Conservation (phyloP, 148 eudicot species). For the Limonium bicolor region DNA sequence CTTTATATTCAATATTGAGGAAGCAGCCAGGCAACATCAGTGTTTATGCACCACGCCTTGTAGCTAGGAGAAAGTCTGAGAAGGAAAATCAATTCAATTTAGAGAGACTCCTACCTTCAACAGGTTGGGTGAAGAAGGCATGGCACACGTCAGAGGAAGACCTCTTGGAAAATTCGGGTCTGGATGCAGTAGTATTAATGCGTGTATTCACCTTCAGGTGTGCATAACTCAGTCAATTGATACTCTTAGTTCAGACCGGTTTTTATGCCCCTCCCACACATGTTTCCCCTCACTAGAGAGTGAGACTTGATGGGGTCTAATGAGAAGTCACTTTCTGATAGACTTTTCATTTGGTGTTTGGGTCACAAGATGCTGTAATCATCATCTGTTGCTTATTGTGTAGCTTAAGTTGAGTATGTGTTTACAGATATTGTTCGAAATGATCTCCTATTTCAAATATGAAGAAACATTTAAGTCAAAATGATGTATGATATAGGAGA, state of each 20-base stretch:
- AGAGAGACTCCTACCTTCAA: slow-evolving; percentile 36
- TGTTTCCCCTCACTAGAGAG: no score
- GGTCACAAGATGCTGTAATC: not conserved
- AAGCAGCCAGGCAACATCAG: slow-evolving; percentile 44
- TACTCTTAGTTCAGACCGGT: not conserved
- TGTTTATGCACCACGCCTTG: slow-evolving; percentile 42
- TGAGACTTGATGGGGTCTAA: no score
- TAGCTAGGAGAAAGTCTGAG: slow-evolving; percentile 22
- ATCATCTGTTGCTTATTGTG: not conserved
- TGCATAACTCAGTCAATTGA: not conserved
- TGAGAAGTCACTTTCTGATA: no score
- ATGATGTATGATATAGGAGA: no score
- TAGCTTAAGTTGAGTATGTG: no score
- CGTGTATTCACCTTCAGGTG: slow-evolving; percentile 64
- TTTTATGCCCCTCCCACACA: no score
- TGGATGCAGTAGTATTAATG: slow-evolving; percentile 75
- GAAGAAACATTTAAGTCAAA: no score
- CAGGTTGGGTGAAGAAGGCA: slow-evolving; percentile 53
- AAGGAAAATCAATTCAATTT: slow-evolving; percentile 11
- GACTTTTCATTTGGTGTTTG: not conserved
- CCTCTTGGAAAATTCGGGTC: slow-evolving; percentile 46
- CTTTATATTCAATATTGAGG: slow-evolving; percentile 51
- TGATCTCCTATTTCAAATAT: no score
- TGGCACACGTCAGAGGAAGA: slow-evolving; percentile 60
- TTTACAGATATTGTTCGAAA: no score